phyloP scores from a whole-genome alignment of 352 stramenopile species.

The Globisporangium radiosum region DNA sequence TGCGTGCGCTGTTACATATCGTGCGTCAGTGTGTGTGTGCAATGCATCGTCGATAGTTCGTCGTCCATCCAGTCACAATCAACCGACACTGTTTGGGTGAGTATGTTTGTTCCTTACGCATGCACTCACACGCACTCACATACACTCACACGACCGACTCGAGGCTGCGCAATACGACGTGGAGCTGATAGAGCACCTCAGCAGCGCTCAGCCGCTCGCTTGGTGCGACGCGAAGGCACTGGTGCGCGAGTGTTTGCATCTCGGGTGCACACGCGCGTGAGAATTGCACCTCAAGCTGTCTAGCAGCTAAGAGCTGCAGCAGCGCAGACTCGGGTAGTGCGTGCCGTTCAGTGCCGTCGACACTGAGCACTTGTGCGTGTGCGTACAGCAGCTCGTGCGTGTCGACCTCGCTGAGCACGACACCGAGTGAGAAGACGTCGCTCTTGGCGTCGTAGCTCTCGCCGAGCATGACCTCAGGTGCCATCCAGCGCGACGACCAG shows the following conservation, averaged over 20 bases:
- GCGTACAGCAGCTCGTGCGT: constrained; percentile 36
- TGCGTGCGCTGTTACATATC: no score
- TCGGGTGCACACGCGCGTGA: constrained; percentile 6
- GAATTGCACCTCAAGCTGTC: constrained; percentile 13
- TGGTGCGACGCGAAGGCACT: constrained; percentile 9
- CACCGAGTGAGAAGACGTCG: constrained; percentile 58
- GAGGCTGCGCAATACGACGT: constrained; percentile 9
- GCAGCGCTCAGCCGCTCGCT: constrained; percentile 7
- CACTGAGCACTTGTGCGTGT: constrained; percentile 7
- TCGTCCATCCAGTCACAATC: no score
- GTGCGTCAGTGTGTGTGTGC: no score
- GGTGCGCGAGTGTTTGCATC: constrained; percentile 7
- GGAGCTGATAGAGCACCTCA: constrained; percentile 17
- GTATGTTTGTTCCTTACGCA: no score
- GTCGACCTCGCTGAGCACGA: constrained; percentile 78
- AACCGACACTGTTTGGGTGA: no score
- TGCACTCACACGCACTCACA: no score
- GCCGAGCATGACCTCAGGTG: constrained; percentile 27
- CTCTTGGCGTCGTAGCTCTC: constrained; percentile 23
- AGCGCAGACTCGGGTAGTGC: constrained; percentile 21
- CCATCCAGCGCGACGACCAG: constrained; percentile 33
- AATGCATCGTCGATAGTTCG: no score
- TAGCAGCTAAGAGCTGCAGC: constrained; percentile 22
- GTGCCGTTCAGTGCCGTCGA: neutral
- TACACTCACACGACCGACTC: neutral